Evolutionary conservation across 495 filamentous ascomycete species (phyloP).

Genomic region (Aspergillus haitiensis): DNA sequence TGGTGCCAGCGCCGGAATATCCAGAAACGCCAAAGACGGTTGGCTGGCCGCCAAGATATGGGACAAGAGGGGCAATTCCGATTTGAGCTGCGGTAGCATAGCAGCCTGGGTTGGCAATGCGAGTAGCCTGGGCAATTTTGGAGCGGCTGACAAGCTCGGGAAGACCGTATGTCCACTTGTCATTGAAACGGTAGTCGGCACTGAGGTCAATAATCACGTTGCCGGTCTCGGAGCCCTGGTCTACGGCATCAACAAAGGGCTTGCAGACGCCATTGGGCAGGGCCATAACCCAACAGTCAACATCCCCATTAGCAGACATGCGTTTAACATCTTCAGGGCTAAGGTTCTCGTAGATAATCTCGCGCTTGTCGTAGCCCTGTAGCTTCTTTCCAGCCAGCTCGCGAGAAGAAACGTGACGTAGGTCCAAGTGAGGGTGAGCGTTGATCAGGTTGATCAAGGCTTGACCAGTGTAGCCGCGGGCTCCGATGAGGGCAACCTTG

Average conservation of each 20-base stretch:
- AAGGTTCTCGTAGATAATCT: slow-evolving; percentile 91
- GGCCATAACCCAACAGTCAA: slow-evolving; percentile 99
- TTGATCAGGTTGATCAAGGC: slow-evolving; percentile 89
- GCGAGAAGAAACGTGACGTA: slow-evolving; percentile 90
- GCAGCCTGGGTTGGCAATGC: slow-evolving; percentile 94
- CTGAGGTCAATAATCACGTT: slow-evolving; percentile 90
- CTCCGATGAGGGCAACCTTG: slow-evolving; percentile 88
- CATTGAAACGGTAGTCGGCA: slow-evolving; percentile 92
- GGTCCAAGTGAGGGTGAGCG: slow-evolving; percentile 88
- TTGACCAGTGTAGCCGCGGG: slow-evolving; percentile 94
- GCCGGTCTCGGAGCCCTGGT: slow-evolving; percentile 67
- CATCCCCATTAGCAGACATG: slow-evolving; percentile 87
- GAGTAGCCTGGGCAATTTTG: slow-evolving; percentile 76
- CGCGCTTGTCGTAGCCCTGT: slow-evolving; percentile 88
- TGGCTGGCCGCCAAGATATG: slow-evolving; percentile 75
- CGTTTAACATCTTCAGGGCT: slow-evolving; percentile 83
- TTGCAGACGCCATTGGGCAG: slow-evolving; percentile 96
- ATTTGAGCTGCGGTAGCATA: slow-evolving; percentile 97
- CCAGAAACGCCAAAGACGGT: slow-evolving; percentile 92
- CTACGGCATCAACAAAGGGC: slow-evolving; percentile 90
- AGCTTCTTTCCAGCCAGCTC: slow-evolving; percentile 90
- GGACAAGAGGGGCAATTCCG: slow-evolving; percentile 80
- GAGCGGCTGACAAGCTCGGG: slow-evolving; percentile 80
- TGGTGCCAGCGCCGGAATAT: slow-evolving; percentile 95
- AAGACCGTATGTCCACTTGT: slow-evolving; percentile 91